These are phyloP conservation scores for Exophiala mesophila DNA, from an alignment of 2,329 filamentous ascomycete species.

Conservation along the genomic window DNA sequence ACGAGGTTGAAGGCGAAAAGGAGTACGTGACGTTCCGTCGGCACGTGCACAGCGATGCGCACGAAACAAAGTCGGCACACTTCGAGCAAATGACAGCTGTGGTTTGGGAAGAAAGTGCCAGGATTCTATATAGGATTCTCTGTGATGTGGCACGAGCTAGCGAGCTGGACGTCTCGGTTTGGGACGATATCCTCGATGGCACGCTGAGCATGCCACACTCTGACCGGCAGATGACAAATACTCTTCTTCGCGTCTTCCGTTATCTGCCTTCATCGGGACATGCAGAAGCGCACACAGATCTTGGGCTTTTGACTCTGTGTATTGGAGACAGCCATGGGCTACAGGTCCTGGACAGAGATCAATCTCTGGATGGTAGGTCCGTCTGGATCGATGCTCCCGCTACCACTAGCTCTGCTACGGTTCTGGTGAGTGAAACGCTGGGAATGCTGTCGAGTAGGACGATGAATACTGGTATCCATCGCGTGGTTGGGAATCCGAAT, in stretches of 20 bases:
- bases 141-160: slow-evolving; percentile 26
- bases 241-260: slow-evolving; percentile 28
- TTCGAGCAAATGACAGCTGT: slow-evolving; percentile 6
- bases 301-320: slow-evolving; percentile 30
- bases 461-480: slow-evolving; percentile 26
- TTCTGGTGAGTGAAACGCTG: slow-evolving; percentile 27
- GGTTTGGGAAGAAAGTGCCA: slow-evolving; percentile 24
- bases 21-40: slow-evolving; percentile 29
- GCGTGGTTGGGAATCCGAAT: slow-evolving; percentile 25
- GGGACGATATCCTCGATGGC: slow-evolving; percentile 27
- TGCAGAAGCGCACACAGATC: slow-evolving; percentile 27
- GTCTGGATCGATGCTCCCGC: slow-evolving; percentile 21
- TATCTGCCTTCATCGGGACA: slow-evolving; percentile 26
- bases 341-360: slow-evolving; percentile 23
- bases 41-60: slow-evolving; percentile 2
- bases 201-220: slow-evolving; percentile 17
- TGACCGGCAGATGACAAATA: slow-evolving; percentile 18
- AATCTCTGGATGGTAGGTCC: slow-evolving; percentile 2
- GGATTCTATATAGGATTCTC: slow-evolving; percentile 27
- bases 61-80: not conserved
- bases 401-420: slow-evolving; percentile 9
- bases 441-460: slow-evolving; percentile 19
- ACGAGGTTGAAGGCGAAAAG: slow-evolving; percentile 26
- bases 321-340: slow-evolving; percentile 27
- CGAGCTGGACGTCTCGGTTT: slow-evolving; percentile 20